A percentile compares a stretch with the other conserved stretches of the same genome.
Conservation (phyloP, 208 protist species). For the Leptomonas pyrrhocoris region DNA sequence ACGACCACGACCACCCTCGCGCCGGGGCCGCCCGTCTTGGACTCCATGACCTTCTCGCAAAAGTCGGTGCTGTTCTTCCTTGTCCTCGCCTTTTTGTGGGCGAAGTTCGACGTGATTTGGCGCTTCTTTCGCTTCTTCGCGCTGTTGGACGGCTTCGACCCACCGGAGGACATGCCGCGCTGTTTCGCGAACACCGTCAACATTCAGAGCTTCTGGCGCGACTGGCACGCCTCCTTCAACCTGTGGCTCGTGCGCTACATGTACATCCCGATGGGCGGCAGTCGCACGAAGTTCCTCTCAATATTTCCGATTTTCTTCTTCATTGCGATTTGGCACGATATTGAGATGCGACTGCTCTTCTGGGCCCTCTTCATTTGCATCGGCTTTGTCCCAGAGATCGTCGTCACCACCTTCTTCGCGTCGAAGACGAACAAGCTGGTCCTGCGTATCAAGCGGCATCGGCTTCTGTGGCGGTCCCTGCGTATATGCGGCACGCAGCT, state of each 20-base stretch:
- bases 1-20: neutral
- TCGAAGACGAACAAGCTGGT: conserved; percentile 29
- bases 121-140: conserved; percentile 82
- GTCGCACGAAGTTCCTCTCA: conserved; percentile 49
- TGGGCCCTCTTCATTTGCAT: conserved; percentile 74
- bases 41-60: conserved; percentile 22
- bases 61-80: conserved; percentile 43
- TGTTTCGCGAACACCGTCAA: conserved; percentile 88
- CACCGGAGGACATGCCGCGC: conserved; percentile 89
- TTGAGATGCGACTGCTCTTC: conserved; percentile 65
- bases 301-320: conserved; percentile 93
- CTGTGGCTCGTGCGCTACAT: conserved; percentile 94
- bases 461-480: conserved; percentile 47
- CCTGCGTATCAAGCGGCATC: conserved; percentile 23
- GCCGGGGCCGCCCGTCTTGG: conserved; percentile 14
- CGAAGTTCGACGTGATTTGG: conserved; percentile 92
- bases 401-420: conserved; percentile 53
- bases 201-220: conserved; percentile 91
- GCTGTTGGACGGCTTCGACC: conserved; percentile 81
- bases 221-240: conserved; percentile 95
- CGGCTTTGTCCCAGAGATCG: conserved; percentile 70
- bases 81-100: conserved; percentile 85
- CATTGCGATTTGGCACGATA: conserved; percentile 93
- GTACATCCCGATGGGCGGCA: conserved; percentile 92
- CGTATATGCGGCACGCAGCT: conserved; percentile 41